Conservation (phyloP, 768 basidiomycete genomes). For the Boletus patriciae region DNA sequence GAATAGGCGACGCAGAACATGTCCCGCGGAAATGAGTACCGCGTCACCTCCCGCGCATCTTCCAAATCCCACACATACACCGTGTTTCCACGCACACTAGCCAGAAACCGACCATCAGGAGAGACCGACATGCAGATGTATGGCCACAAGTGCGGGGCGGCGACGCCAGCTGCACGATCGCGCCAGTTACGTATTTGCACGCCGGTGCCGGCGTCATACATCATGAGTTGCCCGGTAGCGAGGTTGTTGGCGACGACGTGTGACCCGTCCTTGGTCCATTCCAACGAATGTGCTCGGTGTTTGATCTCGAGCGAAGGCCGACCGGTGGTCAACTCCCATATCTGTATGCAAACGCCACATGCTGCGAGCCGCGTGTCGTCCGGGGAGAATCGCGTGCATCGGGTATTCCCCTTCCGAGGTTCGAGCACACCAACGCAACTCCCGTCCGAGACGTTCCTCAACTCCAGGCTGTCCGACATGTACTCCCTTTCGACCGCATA, state of each 20-base stretch:
- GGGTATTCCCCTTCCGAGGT: conserved; percentile 23
- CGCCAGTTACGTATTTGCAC: conserved; percentile 23
- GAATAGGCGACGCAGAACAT: conserved; percentile 27
- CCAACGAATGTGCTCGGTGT: conserved; percentile 25
- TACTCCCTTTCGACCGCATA: conserved; percentile 26
- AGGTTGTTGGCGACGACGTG: conserved; percentile 25
- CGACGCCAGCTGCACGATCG: conserved; percentile 1
- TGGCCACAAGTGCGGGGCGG: conserved; percentile 19
- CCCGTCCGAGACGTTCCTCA: conserved; percentile 16
- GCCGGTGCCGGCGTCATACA: conserved; percentile 22
- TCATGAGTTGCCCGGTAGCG: conserved; percentile 24
- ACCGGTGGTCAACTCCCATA: conserved; percentile 21
- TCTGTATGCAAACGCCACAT: conserved; percentile 25
- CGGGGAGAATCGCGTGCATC: conserved; percentile 28
- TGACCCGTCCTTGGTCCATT: conserved; percentile 24
- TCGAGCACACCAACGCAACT: conserved; percentile 18
- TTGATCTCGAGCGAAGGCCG: conserved; percentile 26
- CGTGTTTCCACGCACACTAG: conserved; percentile 21
- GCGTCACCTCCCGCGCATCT: conserved; percentile 13
- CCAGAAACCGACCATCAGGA: conserved; percentile 14
- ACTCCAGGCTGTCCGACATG: conserved; percentile 26
- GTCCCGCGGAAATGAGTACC: conserved; percentile 23
- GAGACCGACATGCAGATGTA: conserved; percentile 27
- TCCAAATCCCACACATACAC: conserved; percentile 22
- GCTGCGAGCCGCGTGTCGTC: conserved; percentile 25